A percentile compares a stretch with the other conserved stretches of the same genome.
Evolutionary conservation across 176 grass and related monocot species (phyloP).

Genomic region (Aegilops sharonensis): DNA sequence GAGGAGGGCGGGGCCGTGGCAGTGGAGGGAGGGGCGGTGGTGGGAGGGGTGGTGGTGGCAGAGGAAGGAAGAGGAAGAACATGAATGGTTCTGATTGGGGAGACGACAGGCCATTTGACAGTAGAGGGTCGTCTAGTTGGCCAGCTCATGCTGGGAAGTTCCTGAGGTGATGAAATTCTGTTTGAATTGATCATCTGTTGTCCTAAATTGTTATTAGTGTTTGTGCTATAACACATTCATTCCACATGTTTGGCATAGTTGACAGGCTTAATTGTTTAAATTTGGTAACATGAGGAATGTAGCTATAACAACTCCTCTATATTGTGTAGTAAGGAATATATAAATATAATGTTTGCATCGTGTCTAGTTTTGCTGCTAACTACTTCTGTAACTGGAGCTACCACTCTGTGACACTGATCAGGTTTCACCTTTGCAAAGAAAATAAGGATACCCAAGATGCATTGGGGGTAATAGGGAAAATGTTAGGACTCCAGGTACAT

Average conservation of each 20-base stretch:
- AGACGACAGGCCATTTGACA: constrained; percentile 69
- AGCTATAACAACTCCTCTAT: neutral
- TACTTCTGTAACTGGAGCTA: constrained; percentile 18
- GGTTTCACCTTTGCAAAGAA: constrained; percentile 96
- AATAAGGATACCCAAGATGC: constrained; percentile 98
- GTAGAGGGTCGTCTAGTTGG: constrained; percentile 81
- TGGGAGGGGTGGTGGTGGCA: constrained; percentile 39
- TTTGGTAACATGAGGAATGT: neutral
- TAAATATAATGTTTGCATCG: neutral
- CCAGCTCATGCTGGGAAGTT: constrained; percentile 71
- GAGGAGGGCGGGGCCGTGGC: constrained; percentile 33
- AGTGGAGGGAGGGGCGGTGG: constrained; percentile 20
- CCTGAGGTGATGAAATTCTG: constrained; percentile 53
- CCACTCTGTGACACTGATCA: constrained; percentile 28
- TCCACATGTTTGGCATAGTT: neutral
- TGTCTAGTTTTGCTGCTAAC: neutral
- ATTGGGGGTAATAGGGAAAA: constrained; percentile 89
- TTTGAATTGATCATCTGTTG: neutral
- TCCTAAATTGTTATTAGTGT: neutral
- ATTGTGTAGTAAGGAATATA: neutral
- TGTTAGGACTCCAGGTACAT: constrained; percentile 87
- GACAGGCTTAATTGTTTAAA: neutral
- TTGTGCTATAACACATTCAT: neutral
- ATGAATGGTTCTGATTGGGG: constrained; percentile 46
- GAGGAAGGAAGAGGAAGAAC: constrained; percentile 76